Percentiles rank a stretch among this genome's conserved stretches.
phyloP scores from a whole-genome alignment of 176 grass and related monocot species.

The Oryza glaberrima region DNA sequence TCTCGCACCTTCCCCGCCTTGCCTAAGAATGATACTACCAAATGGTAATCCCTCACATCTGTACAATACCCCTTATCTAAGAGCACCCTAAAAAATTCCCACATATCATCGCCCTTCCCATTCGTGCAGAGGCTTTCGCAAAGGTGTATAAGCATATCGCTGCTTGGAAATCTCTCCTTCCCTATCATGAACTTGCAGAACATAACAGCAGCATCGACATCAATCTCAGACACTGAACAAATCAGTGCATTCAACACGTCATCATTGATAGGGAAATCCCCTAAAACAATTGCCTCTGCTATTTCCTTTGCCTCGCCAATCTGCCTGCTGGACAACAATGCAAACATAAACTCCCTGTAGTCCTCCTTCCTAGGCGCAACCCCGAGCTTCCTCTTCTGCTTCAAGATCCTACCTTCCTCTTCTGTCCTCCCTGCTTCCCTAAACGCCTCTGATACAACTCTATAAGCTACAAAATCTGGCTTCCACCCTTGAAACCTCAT shows the following conservation, averaged over 20 bases:
- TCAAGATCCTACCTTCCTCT: conserved; percentile 73
- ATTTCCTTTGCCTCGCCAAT: conserved; percentile 82
- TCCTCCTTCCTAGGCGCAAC: conserved; percentile 73
- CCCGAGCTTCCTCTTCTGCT: conserved; percentile 86
- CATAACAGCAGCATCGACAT: conserved; percentile 58
- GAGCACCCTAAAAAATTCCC: conserved; percentile 60
- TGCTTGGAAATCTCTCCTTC: conserved; percentile 56
- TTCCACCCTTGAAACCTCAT: conserved; percentile 61
- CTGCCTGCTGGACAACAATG: conserved; percentile 50
- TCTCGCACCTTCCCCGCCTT: conserved; percentile 88
- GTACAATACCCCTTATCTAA: conserved; percentile 61
- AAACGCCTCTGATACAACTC: conserved; percentile 78
- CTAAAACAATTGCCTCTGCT: conserved; percentile 64
- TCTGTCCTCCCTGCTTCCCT: conserved; percentile 43
- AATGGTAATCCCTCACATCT: conserved; percentile 53
- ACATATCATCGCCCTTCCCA: conserved; percentile 61
- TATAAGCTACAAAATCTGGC: conserved; percentile 84
- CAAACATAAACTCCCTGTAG: conserved; percentile 64
- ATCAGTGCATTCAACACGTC: conserved; percentile 68
- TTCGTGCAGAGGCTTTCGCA: conserved; percentile 76
- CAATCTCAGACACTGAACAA: conserved; percentile 57
- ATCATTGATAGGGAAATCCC: conserved; percentile 75
- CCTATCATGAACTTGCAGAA: conserved; percentile 84
- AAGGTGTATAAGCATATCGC: conserved; percentile 47
- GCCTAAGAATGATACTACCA: conserved; percentile 78